Base-by-base conservation (phyloP, 441 rosid species). In the Pelargonium cotyledonis region DNA sequence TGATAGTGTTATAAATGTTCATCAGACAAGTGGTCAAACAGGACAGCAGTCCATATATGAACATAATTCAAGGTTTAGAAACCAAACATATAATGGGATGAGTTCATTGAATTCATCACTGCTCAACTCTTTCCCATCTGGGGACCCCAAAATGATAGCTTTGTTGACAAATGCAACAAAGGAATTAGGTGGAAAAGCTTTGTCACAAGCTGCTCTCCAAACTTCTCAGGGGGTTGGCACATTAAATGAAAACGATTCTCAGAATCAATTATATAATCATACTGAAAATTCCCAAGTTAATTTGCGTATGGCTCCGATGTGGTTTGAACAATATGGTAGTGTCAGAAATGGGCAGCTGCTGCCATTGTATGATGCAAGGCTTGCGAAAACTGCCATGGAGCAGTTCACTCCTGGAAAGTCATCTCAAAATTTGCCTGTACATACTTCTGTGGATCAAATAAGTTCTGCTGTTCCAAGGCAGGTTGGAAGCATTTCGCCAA, bases 291-390 rank as follows among this genome's bases (percentile, higher is more conserved):
- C 84, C 68, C 87, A 85, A 71, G 76, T 87, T 72, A 88, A 86
- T 83, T 83, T 85, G 66, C 91, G 80, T 79, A 85, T 84, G 85
- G 90, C 87, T 41, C 89, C 95, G 55, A 81, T 94, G 62, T 88
- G 95, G 96, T 88, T 86, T 74, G 86, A 78, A 81, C 89, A 78
- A 74, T 85, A 80, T 78, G 92, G 91, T 64, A 76, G 85, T 18
- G 81, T 83, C 67, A 88, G 76, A 81, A 87, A 87, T 69, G 92
- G 88, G 79, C 82, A 84, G 77, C 80, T 81, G 75, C 79, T 76
- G 66, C 82, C 82, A 11, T 41, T 72, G 38, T 72, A 66, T 79
- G 86, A 86, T 77, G 69, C 80, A 47, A 80, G 9, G 72, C 53
- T 65, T 72, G 78, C 78, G 35, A 80, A 76, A 71, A 67, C 40